phyloP scores from a whole-genome alignment of 2,329 filamentous ascomycete species.

The Colletotrichum higginsianum region DNA sequence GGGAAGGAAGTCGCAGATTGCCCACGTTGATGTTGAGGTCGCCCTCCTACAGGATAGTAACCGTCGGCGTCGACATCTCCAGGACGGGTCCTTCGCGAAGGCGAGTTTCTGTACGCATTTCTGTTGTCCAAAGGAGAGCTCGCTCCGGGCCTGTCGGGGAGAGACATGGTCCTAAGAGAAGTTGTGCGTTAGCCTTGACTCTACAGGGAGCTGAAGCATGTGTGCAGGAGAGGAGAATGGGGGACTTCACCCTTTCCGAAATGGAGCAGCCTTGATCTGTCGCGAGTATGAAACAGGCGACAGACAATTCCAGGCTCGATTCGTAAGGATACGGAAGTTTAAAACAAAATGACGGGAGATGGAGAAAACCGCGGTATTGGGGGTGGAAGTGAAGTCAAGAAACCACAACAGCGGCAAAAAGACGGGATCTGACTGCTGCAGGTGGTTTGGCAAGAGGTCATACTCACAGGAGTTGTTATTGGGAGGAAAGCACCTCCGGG shows the following conservation, averaged over 20 bases:
- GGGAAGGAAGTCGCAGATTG: slow-evolving; percentile 71
- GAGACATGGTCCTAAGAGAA: slow-evolving; percentile 68
- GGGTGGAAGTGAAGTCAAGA: slow-evolving; percentile 12
- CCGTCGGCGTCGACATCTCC: slow-evolving; percentile 79
- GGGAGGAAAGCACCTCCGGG: slow-evolving; percentile 36
- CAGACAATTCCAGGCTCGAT: slow-evolving; percentile 22
- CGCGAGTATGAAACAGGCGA: slow-evolving; percentile 25
- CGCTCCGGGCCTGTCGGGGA: slow-evolving; percentile 75
- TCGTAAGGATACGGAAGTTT: slow-evolving; percentile 7
- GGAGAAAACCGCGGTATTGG: slow-evolving; percentile 11
- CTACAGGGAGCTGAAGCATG: slow-evolving; percentile 2
- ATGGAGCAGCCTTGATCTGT: slow-evolving; percentile 29
- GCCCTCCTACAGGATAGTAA: slow-evolving; percentile 60
- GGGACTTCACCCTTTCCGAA: slow-evolving; percentile 44
- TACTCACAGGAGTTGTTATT: slow-evolving; percentile 45
- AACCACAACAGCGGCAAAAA: slow-evolving; percentile 27
- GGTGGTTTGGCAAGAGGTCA: slow-evolving; percentile 33
- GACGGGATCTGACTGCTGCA: slow-evolving; percentile 22
- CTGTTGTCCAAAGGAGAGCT: slow-evolving; percentile 73
- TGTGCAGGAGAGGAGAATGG: not conserved
- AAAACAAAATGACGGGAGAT: slow-evolving; percentile 14
- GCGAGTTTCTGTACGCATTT: slow-evolving; percentile 77
- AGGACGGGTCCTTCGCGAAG: slow-evolving; percentile 75
- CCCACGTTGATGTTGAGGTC: slow-evolving; percentile 67
- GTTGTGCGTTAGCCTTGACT: slow-evolving; percentile 31